Conservation (phyloP, 129 eudicot genomes). For the Escallonia herrerae region DNA sequence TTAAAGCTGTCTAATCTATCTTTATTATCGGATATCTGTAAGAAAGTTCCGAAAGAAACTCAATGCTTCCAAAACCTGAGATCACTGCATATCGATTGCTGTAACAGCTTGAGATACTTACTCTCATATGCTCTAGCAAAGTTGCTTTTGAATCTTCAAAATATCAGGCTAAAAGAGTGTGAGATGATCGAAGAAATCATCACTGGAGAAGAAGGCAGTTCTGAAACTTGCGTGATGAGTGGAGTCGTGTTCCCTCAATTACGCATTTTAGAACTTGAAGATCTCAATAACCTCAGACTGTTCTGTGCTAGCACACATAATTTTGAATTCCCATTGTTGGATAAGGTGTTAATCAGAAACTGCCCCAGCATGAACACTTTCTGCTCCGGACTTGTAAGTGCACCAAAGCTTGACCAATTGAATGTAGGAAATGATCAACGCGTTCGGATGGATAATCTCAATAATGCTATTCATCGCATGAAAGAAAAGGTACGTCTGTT, state of each 20-base stretch:
- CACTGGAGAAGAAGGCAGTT: not conserved
- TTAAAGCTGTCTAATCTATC: not conserved
- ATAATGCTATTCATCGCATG: not conserved
- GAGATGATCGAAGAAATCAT: constrained; percentile 1
- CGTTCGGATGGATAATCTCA: constrained; percentile 3
- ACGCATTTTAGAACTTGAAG: not conserved
- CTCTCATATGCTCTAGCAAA: constrained; percentile 7
- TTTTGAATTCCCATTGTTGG: constrained; percentile 10
- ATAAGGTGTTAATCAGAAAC: not conserved
- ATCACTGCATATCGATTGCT: not conserved
- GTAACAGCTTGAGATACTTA: constrained; percentile 1
- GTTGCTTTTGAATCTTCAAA: constrained; percentile 4
- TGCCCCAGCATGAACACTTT: not conserved
- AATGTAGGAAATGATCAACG: not conserved
- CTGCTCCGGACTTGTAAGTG: not conserved
- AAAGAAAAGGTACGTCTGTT: not conserved
- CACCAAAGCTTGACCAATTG: not conserved
- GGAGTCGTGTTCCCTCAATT: not conserved
- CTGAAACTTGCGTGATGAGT: too few relatives aligned
- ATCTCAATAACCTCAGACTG: not conserved
- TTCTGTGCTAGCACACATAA: constrained; percentile 4
- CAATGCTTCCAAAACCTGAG: constrained; percentile 7
- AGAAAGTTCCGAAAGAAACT: constrained; percentile 1
- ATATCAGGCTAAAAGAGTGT: not conserved
- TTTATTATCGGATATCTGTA: not conserved